Base-by-base conservation (phyloP, 768 basidiomycete species). In the Leucocoprinus birnbaumii region DNA sequence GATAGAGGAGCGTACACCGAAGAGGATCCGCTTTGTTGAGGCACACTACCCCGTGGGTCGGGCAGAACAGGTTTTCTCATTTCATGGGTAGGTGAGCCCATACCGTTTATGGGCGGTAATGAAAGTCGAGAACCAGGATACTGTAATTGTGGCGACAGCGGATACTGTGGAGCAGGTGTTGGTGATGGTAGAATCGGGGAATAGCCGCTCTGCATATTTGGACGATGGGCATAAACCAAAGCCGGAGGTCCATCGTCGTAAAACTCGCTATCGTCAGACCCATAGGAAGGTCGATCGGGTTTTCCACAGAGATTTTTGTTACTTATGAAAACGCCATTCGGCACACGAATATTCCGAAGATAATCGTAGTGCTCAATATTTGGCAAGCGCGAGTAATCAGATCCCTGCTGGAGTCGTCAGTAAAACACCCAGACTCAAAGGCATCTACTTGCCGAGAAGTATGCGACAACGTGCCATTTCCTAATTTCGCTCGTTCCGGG, bases 381-480 rank as follows among this genome's bases (percentile, higher is more conserved):
- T 16, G 90, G 89, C 24, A 92, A 75, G 34, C 79, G 78, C 8
- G 76, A 72, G 62, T 87, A 89, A 65, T 89, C 87, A 58, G 80
- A 80, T 11, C 80, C 84, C 87, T 89, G 52, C 46, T 52, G 58
- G 25, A 43, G 26, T 27, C 19, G 19, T 48, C n/a, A 59, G 58
- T n/a, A 41, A 41, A 53, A 49, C 50, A 38, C 53, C 53, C 55
- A 44, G 16, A 19, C 51, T 43, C 43, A 34, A 52, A 52, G 58
- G 25, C 35, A 53, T 31, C 34, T 49, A 62, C 80, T 65, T 65
- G 89, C 87, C 68, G 83, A 82, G 68, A 91, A 90, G 73, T 91
- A 91, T 44, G 88, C 87, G 55, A 89, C 88, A 48, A 91, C 79
- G 71, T 91, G 89, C 89, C 89, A 91, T 77, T 89, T 89, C 41